These are phyloP conservation scores for Chlorella variabilis DNA, from an alignment of 163 green algal genomes.

Conservation along the genomic window DNA sequence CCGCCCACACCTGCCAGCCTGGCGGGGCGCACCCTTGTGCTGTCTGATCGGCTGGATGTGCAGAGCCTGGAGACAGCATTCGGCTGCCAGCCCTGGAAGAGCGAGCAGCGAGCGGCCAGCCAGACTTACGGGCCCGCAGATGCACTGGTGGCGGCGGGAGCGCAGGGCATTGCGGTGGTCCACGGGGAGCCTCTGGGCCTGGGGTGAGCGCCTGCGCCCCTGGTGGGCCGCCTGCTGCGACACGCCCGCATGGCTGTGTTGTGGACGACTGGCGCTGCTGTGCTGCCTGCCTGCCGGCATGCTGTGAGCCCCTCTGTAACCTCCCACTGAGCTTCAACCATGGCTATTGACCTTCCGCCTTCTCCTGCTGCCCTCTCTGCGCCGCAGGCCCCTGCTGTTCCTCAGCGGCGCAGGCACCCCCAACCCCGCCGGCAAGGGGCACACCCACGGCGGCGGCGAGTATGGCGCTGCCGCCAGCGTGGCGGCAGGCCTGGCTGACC, in stretches of 20 bases:
- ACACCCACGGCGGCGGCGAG: constrained; percentile 40
- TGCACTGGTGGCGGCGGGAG: constrained; percentile 17
- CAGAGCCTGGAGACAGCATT: constrained; percentile 28
- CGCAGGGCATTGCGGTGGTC: background rate
- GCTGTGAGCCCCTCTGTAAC: too few species aligned
- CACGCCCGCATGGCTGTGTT: too few species aligned
- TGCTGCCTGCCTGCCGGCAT: too few species aligned
- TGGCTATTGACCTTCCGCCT: too few species aligned
- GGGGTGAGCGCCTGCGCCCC: constrained; percentile 35
- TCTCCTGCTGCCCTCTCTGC: background rate
- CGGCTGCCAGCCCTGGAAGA: constrained; percentile 29
- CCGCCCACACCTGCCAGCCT: background rate
- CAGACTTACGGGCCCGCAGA: background rate
- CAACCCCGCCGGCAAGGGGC: constrained; percentile 27
- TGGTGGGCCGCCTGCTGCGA: too few species aligned
- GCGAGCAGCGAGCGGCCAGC: background rate
- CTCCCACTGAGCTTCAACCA: too few species aligned
- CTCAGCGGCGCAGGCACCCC: background rate
- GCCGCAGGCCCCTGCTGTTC: constrained; percentile 27
- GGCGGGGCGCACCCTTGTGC: constrained; percentile 24
- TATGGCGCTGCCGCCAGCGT: constrained; percentile 30
- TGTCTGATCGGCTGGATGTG: constrained; percentile 32
- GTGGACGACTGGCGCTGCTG: background rate
- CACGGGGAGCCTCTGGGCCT: constrained; percentile 27
- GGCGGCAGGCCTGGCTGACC: constrained; percentile 41